phyloP scores from a whole-genome alignment of 768 basidiomycete species.

The Arthromyces matolae region DNA sequence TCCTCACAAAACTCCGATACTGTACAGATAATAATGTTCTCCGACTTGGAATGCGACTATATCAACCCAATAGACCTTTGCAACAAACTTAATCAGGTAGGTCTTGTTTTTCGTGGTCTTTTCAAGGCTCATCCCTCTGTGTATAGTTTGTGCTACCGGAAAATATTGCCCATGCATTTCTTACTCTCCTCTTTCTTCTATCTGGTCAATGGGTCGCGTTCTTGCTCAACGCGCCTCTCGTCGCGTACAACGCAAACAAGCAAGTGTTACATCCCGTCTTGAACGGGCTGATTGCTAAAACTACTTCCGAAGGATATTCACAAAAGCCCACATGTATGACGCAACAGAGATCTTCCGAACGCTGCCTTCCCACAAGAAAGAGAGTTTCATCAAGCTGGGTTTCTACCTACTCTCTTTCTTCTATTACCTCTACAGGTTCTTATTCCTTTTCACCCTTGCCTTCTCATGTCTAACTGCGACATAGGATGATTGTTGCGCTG shows the following conservation, averaged over 20 bases:
- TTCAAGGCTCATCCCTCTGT: not conserved
- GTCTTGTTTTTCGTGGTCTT: slow-evolving; percentile 19
- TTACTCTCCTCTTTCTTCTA: slow-evolving; percentile 87
- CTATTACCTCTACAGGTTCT: slow-evolving; percentile 87
- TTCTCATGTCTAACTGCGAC: slow-evolving; percentile 1
- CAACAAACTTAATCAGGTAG: slow-evolving; percentile 96
- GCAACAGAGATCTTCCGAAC: slow-evolving; percentile 99
- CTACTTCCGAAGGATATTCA: slow-evolving; percentile 63
- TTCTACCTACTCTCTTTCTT: slow-evolving; percentile 91
- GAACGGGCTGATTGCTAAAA: not conserved
- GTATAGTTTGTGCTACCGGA: slow-evolving; percentile 93
- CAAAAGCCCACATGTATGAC: slow-evolving; percentile 97
- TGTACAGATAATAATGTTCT: slow-evolving; percentile 97
- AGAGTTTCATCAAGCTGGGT: slow-evolving; percentile 91
- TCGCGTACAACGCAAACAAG: slow-evolving; percentile 94
- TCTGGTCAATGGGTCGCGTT: slow-evolving; percentile 95
- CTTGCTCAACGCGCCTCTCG: slow-evolving; percentile 82
- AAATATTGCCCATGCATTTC: slow-evolving; percentile 90
- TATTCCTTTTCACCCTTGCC: slow-evolving; percentile 6
- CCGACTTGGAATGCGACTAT: slow-evolving; percentile 98
- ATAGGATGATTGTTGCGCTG: slow-evolving; percentile 82
- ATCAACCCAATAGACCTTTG: slow-evolving; percentile 99
- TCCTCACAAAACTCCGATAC: not conserved
- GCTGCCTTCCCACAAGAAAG: slow-evolving; percentile 90
- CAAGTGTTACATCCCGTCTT: slow-evolving; percentile 36